Evolutionary conservation across 805 yeast genomes (phyloP).

Genomic region (Hanseniaspora valbyensis): DNA sequence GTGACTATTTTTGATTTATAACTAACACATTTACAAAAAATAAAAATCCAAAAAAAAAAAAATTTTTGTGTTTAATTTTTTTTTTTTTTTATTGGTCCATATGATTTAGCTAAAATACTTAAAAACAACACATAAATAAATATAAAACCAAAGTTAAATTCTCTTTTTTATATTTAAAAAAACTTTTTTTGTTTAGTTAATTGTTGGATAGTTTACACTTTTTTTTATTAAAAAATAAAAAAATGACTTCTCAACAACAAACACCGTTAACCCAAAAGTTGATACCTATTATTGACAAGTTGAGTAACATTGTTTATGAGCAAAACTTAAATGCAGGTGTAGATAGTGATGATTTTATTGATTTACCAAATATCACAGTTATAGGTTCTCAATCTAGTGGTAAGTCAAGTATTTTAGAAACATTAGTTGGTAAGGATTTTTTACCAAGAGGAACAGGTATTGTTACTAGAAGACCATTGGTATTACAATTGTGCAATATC

Average conservation of each 20-base stretch:
- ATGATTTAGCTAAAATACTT: no score
- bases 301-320: slow-evolving; percentile 96
- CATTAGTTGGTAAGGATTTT: slow-evolving; percentile 90
- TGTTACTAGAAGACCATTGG: slow-evolving; percentile 88
- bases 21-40: no score
- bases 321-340: slow-evolving; percentile 11
- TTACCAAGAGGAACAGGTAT: slow-evolving; percentile 96
- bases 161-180: no score
- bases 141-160: no score
- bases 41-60: no score
- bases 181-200: no score
- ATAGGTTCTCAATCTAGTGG: slow-evolving; percentile 97
- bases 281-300: slow-evolving; percentile 77
- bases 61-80: no score
- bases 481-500: slow-evolving; percentile 70
- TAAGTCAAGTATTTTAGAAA: slow-evolving; percentile 86
- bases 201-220: no score
- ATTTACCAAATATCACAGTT: slow-evolving; percentile 86
- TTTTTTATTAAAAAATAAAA: no score
- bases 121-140: no score
- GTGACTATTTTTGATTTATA: no score
- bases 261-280: slow-evolving; percentile 26
- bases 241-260: neutral
- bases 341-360: slow-evolving; percentile 79
- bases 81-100: no score